Percentiles rank a stretch among this genome's conserved stretches.
These are phyloP conservation scores for Hyphodiscus sp. DNA, from an alignment of 2,329 filamentous ascomycete genomes.

Conservation along the genomic window DNA sequence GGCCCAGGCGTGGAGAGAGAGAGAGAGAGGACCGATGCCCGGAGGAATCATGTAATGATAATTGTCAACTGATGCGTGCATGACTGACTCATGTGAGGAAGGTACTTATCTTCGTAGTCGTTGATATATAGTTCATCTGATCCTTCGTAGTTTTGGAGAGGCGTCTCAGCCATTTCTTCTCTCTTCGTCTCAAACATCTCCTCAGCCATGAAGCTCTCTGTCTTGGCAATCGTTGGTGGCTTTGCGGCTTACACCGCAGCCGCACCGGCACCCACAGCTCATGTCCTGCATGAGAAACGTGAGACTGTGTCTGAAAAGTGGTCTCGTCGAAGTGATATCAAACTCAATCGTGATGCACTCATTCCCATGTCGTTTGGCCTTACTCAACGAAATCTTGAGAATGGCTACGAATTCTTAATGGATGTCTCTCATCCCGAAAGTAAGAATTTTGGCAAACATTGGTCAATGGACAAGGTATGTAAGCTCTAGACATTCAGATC, in stretches of 20 bases:
- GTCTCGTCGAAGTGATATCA: slow-evolving; percentile 1
- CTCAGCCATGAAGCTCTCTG: background rate
- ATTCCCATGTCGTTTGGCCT: slow-evolving; percentile 33
- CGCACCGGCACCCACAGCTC: background rate
- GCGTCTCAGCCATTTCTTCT: background rate
- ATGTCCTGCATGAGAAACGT: slow-evolving; percentile 13
- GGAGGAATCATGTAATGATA: background rate
- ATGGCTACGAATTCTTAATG: slow-evolving; percentile 36
- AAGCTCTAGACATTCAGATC: slow-evolving; percentile 16
- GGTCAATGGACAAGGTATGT: slow-evolving; percentile 30
- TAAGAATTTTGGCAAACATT: slow-evolving; percentile 31
- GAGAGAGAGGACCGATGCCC: background rate
- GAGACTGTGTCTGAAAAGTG: slow-evolving; percentile 4
- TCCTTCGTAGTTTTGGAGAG: background rate
- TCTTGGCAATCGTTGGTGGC: background rate
- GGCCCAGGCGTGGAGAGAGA: too few relatives aligned
- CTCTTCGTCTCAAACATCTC: background rate
- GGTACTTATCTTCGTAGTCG: background rate
- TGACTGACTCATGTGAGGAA: background rate
- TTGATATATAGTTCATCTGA: background rate
- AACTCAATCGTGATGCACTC: slow-evolving; percentile 5
- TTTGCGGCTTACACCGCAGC: background rate
- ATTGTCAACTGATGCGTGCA: background rate
- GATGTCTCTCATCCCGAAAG: slow-evolving; percentile 34
- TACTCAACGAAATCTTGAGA: slow-evolving; percentile 39